Base-by-base conservation (phyloP, 495 filamentous ascomycete species). In the Penicillium flavigenum region DNA sequence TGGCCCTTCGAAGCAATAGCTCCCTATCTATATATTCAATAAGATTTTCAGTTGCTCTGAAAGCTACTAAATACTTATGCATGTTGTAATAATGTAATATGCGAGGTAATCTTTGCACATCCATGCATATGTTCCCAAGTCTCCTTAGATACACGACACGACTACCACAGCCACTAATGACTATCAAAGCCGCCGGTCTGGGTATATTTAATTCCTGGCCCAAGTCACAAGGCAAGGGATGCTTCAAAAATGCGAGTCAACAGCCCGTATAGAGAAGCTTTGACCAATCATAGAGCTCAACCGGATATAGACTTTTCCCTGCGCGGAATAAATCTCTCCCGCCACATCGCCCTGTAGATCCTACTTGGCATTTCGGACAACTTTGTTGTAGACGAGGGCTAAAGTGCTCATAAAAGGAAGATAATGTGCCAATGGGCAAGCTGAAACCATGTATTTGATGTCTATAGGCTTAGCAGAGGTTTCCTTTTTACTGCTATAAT, bases 301-400 rank as follows among this genome's bases (percentile, higher is more conserved):
- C 9, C 38, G 67, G 67, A 51, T 62, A 70, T 65, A 17, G 55
- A 12, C 34, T 65, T 29, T 64, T 61, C 66, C 63, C 27, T 14
- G 0, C 0, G 17, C 59, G 63, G 66, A 61, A 41, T 50, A 66
- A 45, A 41, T 61, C 55, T 63, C 24, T 54, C 44, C 71, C 72
- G 58, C 43, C n/a, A 12, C 10, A 16, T 5, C 24, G 24, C 50
- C 41, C 41, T 52, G 16, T 14, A 12, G 16, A 27, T 29, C 43
- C 8, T 29, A 4, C 29, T 54, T 45, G 27, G 38, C 39, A 44
- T 26, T 24, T 51, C 14, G 17, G 31, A 34, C 31, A 32, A 12
- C 47, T 49, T 17, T 41, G 38, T 17, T 41, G 16, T 17, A 41
- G 39, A 17, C 39, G 0, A 34, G 10, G 9, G 39, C 17, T 22